A percentile compares a stretch with the other conserved stretches of the same genome.
phyloP scores from a whole-genome alignment of 2,329 filamentous ascomycete genomes.

The Ascosphaera aggregata region DNA sequence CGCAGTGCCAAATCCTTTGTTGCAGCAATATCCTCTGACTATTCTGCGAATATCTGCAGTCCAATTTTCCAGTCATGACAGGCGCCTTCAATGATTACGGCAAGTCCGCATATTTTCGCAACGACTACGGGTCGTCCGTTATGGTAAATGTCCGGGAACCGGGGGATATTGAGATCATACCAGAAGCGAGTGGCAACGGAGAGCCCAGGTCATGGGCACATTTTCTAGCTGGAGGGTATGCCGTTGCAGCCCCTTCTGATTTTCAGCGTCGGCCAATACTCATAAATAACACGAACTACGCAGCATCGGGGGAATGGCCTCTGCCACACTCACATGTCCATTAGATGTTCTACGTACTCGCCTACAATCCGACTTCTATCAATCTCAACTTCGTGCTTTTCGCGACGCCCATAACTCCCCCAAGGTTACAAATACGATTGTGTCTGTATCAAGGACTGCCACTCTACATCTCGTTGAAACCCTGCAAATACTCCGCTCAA shows the following conservation, averaged over 20 bases:
- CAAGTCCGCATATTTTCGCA: background rate
- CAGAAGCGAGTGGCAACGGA: slow-evolving; percentile 12
- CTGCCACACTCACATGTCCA: slow-evolving; percentile 77
- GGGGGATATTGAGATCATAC: background rate
- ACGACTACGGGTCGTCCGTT: background rate
- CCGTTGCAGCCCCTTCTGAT: slow-evolving; percentile 6
- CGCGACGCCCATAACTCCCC: slow-evolving; percentile 28
- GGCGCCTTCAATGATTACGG: slow-evolving; percentile 1
- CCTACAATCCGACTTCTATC: slow-evolving; percentile 86
- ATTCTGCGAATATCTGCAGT: background rate
- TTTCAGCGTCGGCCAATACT: slow-evolving; percentile 5
- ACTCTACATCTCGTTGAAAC: slow-evolving; percentile 64
- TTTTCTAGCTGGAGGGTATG: slow-evolving; percentile 73
- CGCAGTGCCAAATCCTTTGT: no score
- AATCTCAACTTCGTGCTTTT: slow-evolving; percentile 38
- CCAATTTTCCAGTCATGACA: slow-evolving; percentile 3
- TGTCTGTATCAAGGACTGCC: slow-evolving; percentile 42
- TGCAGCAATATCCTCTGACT: no score
- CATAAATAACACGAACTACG: slow-evolving; percentile 5
- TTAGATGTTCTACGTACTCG: slow-evolving; percentile 88
- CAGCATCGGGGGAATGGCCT: slow-evolving; percentile 73
- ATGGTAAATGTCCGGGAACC: background rate
- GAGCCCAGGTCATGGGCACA: slow-evolving; percentile 65
- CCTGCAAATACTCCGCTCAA: slow-evolving; percentile 58
- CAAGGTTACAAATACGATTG: slow-evolving; percentile 26